Conservation (phyloP, 371 early-diverging fungal species). For the Dichotomocladium elegans region DNA sequence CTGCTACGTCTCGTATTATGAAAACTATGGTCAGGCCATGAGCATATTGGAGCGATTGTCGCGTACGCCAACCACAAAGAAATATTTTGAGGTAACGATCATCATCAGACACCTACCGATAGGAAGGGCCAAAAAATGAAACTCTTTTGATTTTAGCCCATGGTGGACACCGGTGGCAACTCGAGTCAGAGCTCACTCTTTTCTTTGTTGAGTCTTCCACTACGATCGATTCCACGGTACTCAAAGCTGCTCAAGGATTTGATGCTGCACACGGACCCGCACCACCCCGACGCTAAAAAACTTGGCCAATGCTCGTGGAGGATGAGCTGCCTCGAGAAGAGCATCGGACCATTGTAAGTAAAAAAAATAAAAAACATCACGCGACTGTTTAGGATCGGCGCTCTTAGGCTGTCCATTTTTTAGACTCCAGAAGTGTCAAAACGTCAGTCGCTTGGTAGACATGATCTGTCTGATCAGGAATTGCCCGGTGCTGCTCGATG, state of each 20-base stretch:
- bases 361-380: not conserved
- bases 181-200: slow-evolving; percentile 10
- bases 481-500: slow-evolving; percentile 14
- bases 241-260: slow-evolving; percentile 12
- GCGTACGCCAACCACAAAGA: slow-evolving; percentile 8
- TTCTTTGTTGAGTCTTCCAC: slow-evolving; percentile 11
- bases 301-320: slow-evolving; percentile 8
- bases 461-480: slow-evolving; percentile 10
- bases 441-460: slow-evolving; percentile 11
- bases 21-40: slow-evolving; percentile 14
- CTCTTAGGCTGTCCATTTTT: not conserved
- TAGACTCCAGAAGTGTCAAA: slow-evolving; percentile 14
- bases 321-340: slow-evolving; percentile 8
- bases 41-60: slow-evolving; percentile 11
- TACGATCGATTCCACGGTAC: slow-evolving; percentile 15
- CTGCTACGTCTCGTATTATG: slow-evolving; percentile 11
- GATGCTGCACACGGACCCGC: slow-evolving; percentile 14
- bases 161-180: slow-evolving; percentile 6
- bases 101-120: too few species aligned
- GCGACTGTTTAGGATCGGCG: not conserved
- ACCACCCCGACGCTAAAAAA: slow-evolving; percentile 20
- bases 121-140: not conserved
- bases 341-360: slow-evolving; percentile 15
- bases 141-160: slow-evolving; percentile 1
- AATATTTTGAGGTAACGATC: slow-evolving; percentile 17